Evolutionary conservation across 495 filamentous ascomycete genomes (phyloP), one percentile per base, ranked within the genome.

Genomic region (Penicillium ucsense): DNA sequence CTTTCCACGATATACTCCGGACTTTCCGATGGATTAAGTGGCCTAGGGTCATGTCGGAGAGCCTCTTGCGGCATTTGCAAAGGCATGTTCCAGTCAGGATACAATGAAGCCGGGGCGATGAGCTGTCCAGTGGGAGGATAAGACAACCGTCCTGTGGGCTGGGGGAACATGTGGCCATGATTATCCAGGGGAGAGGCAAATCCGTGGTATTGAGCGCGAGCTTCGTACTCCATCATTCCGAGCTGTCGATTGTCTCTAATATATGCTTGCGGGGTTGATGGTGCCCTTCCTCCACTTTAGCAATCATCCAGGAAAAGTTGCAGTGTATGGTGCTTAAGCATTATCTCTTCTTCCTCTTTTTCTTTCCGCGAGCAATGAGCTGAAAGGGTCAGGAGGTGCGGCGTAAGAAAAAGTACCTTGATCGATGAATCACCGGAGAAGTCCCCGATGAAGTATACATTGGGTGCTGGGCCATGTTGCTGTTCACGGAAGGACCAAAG

Each of bases 1-100:
- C 64, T 61, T 51, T 72, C 71, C 46, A 72, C 57, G 41, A 68
- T 47, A 47, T 68, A 72, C 32, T 71, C 66, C 38, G 63, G 57
- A 44, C 57, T 65, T 7, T 72, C 70, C 35, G 58, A 43, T 45
- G 64, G 41, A 45, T 51, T 65, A 29, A 55, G 51, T 44, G 55
- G 56, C 41, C 66, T 64, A 54, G 47, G 55, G 41, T 70, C 66
- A 35, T 55, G 63, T 43, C 60, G 56, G 27, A 62, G 54, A 38
- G 60, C 46, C 44, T 70, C 67, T 45, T 52, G 56, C n/a, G 63
- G 60, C 33, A 67, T 49, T 27, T 59, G 59, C 45, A 50, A 53
- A 30, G 65, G 61, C 40, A 63, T 60, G 41, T 64, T 65, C 61
- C 66, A 65, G 40, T 72, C 67, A 31, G 55, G 57, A 51, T 63